Evolutionary conservation across 75 land plant genomes (phyloP).

Genomic region (Picea sitchensis): DNA sequence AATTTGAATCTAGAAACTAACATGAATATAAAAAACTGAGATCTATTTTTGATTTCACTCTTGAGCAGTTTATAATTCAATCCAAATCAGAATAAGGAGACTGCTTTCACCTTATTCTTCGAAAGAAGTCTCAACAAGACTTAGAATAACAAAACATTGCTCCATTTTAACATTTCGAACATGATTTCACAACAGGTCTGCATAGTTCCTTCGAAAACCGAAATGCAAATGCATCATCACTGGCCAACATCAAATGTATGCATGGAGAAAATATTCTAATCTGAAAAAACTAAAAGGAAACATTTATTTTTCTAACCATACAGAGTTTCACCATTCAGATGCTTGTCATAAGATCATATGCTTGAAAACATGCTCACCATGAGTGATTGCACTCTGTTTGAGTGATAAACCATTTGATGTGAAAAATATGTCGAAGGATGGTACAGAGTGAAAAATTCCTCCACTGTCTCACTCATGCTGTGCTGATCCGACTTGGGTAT

Average conservation of each 20-base stretch:
- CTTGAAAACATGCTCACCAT: conserved; percentile 39
- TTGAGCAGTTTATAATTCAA: not conserved
- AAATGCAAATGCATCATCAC: not conserved
- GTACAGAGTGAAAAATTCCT: conserved; percentile 63
- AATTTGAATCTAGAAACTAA: too few relatives aligned
- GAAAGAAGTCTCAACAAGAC: not conserved
- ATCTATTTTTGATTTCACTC: not conserved
- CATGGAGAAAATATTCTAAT: not conserved
- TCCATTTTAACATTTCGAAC: not conserved
- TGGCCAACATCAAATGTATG: not conserved
- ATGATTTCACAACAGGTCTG: not conserved
- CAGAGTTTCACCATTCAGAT: not conserved
- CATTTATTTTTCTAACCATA: not conserved
- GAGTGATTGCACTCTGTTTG: conserved; percentile 48
- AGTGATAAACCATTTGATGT: conserved; percentile 74
- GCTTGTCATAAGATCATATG: not conserved
- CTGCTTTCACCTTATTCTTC: not conserved
- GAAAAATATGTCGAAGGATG: conserved; percentile 77
- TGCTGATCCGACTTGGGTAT: conserved; percentile 49
- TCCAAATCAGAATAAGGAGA: not conserved
- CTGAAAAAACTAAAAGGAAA: not conserved
- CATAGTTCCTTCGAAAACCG: not conserved
- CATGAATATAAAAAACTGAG: not conserved
- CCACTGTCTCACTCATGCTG: conserved; percentile 57
- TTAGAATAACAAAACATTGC: not conserved